phyloP scores from a whole-genome alignment of 306 rosid species.

The Biancaea sappan region DNA sequence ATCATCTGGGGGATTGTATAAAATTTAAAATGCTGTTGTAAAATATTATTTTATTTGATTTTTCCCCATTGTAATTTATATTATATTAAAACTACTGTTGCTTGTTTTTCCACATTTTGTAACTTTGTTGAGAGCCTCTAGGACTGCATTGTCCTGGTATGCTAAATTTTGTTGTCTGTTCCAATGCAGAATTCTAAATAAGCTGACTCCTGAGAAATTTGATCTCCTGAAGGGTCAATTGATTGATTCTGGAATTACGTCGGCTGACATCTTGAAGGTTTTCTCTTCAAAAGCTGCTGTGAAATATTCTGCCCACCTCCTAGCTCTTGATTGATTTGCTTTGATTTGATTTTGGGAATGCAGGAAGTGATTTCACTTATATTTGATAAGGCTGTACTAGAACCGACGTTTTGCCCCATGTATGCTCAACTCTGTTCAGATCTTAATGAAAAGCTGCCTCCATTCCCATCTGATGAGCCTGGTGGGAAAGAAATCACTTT shows the following conservation, averaged over 20 bases:
- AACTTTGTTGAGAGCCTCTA: not conserved
- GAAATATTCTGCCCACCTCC: conserved; percentile 3
- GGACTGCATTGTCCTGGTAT: conserved; percentile 11
- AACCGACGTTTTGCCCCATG: conserved; percentile 99
- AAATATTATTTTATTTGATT: no score
- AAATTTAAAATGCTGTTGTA: no score
- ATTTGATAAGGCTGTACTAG: conserved; percentile 97
- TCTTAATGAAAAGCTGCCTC: conserved; percentile 84
- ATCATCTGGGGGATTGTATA: conserved; percentile 15
- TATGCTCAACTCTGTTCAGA: conserved; percentile 86
- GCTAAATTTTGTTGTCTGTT: conserved; percentile 19
- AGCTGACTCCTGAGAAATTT: conserved; percentile 98
- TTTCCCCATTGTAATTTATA: conserved; percentile 11
- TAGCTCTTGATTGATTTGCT: conserved; percentile 30
- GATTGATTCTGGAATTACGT: conserved; percentile 86
- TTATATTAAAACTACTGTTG: not conserved
- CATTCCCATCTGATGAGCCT: conserved; percentile 89
- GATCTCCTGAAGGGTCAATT: conserved; percentile 97
- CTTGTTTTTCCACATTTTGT: not conserved
- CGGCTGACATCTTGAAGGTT: conserved; percentile 94
- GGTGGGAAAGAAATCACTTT: conserved; percentile 88
- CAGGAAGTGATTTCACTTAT: conserved; percentile 91
- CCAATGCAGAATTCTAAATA: conserved; percentile 83
- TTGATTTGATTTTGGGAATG: conserved; percentile 35
- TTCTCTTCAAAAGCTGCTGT: not conserved